Percentiles rank a stretch among this genome's conserved stretches.
Conservation (phyloP, 2,329 filamentous ascomycete genomes). For the Eurotiales sp. region DNA sequence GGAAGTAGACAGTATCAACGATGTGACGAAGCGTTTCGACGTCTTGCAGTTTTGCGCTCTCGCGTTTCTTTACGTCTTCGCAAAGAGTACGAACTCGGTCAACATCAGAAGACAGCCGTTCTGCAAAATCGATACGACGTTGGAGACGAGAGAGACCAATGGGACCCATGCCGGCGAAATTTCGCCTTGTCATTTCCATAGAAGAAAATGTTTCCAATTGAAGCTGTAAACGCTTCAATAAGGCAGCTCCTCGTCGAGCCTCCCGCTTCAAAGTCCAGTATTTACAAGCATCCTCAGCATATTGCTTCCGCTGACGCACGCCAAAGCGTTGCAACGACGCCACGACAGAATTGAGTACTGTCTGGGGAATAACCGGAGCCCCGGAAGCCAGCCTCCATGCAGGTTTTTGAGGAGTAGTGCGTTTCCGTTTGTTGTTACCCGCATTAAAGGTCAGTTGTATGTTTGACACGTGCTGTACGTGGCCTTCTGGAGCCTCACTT, state of each 20-base stretch:
- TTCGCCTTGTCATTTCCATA: conserved; percentile 92
- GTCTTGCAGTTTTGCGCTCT: conserved; percentile 72
- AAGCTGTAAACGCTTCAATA: conserved; percentile 87
- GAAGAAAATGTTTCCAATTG: conserved; percentile 96
- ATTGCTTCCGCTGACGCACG: conserved; percentile 85
- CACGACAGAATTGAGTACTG: conserved; percentile 82
- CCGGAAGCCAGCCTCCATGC: conserved; percentile 92
- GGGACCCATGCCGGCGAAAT: conserved; percentile 93
- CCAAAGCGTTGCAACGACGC: conserved; percentile 77
- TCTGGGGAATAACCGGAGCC: conserved; percentile 86
- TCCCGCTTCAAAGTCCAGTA: conserved; percentile 98
- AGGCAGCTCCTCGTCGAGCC: conserved; percentile 80
- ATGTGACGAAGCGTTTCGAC: conserved; percentile 72
- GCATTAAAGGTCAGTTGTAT: conserved; percentile 53
- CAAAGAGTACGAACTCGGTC: conserved; percentile 69
- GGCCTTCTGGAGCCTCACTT: conserved; percentile 46
- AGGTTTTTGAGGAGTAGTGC: conserved; percentile 55
- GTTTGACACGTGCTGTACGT: conserved; percentile 33
- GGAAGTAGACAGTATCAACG: conserved; percentile 88
- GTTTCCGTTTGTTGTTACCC: conserved; percentile 57
- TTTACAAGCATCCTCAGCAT: conserved; percentile 85
- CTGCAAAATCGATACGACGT: conserved; percentile 83
- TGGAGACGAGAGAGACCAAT: conserved; percentile 73
- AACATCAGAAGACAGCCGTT: conserved; percentile 62
- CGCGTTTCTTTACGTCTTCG: conserved; percentile 68